A percentile compares a stretch with the other conserved stretches of the same genome.
Evolutionary conservation across 2,329 filamentous ascomycete genomes (phyloP).

Genomic region (Aulographum hederae): DNA sequence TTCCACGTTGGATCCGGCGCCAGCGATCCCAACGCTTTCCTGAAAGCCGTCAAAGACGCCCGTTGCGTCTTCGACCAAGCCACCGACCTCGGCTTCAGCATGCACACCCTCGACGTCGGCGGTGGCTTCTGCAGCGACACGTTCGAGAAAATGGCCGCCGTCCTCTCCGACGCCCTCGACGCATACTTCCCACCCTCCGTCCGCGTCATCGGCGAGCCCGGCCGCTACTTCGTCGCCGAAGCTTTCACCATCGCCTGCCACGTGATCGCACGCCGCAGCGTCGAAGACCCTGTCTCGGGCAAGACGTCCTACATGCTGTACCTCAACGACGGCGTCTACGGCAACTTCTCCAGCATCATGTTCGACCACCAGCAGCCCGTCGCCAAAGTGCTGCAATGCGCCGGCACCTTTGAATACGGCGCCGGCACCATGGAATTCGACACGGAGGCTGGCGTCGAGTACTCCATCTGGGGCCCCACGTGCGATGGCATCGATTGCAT

Average conservation of each 20-base stretch:
- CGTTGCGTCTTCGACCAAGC: conserved; percentile 79
- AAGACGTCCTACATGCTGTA: conserved; percentile 86
- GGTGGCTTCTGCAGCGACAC: conserved; percentile 83
- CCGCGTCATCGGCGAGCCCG: conserved; percentile 86
- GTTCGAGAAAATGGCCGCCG: conserved; percentile 77
- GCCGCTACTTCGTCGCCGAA: conserved; percentile 83
- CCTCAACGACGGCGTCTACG: conserved; percentile 92
- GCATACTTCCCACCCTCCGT: conserved; percentile 66
- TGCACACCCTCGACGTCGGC: conserved; percentile 83
- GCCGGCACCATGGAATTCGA: conserved; percentile 6
- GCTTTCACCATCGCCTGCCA: conserved; percentile 93
- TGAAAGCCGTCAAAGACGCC: conserved; percentile 80
- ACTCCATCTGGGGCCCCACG: conserved; percentile 95
- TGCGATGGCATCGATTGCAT: conserved; percentile 97
- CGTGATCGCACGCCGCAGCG: conserved; percentile 68
- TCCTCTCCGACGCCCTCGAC: conserved; percentile 64
- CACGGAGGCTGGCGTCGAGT: conserved; percentile 36
- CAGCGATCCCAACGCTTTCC: conserved; percentile 79
- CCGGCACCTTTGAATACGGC: conserved; percentile 36
- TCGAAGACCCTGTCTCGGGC: background rate
- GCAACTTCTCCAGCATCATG: conserved; percentile 98
- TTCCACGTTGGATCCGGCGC: conserved; percentile 97
- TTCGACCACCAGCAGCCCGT: conserved; percentile 92
- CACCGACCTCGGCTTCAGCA: conserved; percentile 51
- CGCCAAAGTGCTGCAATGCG: conserved; percentile 58